Evolutionary conservation across 2,329 filamentous ascomycete species (phyloP).

Genomic region (Fusarium liriodendri): DNA sequence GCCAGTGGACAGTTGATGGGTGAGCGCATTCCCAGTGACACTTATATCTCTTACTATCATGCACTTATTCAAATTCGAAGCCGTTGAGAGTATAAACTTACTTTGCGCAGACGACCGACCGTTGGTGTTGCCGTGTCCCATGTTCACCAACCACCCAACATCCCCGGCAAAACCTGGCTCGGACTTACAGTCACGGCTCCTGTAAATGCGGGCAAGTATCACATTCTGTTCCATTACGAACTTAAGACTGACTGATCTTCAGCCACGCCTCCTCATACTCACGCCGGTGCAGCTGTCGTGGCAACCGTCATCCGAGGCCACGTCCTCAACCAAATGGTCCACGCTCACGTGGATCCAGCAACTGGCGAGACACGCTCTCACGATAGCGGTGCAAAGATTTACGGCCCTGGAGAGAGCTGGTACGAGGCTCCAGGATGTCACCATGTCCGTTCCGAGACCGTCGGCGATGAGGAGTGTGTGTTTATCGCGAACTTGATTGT

Average conservation of each 20-base stretch:
- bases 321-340: slow-evolving; percentile 30
- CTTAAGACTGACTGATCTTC: background rate
- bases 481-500: slow-evolving; percentile 29
- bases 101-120: slow-evolving; percentile 8
- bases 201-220: slow-evolving; percentile 15
- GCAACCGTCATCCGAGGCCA: slow-evolving; percentile 26
- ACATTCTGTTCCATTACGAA: too few relatives aligned
- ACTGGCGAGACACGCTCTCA: slow-evolving; percentile 12
- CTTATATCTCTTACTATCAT: background rate
- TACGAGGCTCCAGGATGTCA: slow-evolving; percentile 33
- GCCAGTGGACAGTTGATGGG: slow-evolving; percentile 30
- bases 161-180: slow-evolving; percentile 19
- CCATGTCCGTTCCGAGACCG: slow-evolving; percentile 31
- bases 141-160: slow-evolving; percentile 16
- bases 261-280: slow-evolving; percentile 30
- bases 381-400: slow-evolving; percentile 23
- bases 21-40: background rate
- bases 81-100: background rate
- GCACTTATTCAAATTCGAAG: background rate
- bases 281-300: slow-evolving; percentile 19
- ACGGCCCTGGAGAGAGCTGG: slow-evolving; percentile 31
- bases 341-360: slow-evolving; percentile 11
- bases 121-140: slow-evolving; percentile 18
- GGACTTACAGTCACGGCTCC: slow-evolving; percentile 19
- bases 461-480: slow-evolving; percentile 18